phyloP scores from a whole-genome alignment of 2,329 filamentous ascomycete genomes.

The Paramyrothecium roridum region DNA sequence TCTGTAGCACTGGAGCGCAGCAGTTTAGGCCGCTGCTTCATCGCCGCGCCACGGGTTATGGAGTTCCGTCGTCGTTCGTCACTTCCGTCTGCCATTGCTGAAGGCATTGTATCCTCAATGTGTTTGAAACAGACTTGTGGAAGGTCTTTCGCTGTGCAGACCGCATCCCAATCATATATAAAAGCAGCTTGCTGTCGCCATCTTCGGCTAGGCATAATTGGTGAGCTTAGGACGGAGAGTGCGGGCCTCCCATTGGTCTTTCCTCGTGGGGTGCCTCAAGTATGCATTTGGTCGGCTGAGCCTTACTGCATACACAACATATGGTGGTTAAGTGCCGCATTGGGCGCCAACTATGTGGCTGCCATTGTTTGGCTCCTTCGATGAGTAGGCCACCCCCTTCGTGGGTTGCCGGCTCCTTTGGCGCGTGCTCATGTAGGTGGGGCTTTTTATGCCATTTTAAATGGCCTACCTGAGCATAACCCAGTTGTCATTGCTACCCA shows the following conservation, averaged over 20 bases:
- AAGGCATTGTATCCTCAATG: conserved; percentile 14
- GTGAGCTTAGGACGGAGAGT: too few species aligned
- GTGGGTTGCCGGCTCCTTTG: conserved; percentile 20
- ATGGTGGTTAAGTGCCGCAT: conserved; percentile 25
- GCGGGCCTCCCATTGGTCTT: too few species aligned
- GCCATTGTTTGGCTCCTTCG: conserved; percentile 17
- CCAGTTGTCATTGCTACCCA: not conserved
- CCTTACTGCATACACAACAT: conserved; percentile 14
- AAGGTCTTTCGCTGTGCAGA: not conserved
- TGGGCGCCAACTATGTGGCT: conserved; percentile 23
- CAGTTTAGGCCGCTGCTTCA: conserved; percentile 47
- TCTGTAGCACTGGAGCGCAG: conserved; percentile 54
- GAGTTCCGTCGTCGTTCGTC: conserved; percentile 17
- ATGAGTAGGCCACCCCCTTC: conserved; percentile 13
- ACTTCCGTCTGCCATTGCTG: not conserved
- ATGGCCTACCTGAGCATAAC: too few species aligned
- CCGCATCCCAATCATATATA: not conserved
- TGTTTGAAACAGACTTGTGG: conserved; percentile 4
- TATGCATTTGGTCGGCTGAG: not conserved
- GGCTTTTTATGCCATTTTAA: conserved; percentile 15
- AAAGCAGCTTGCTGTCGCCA: too few species aligned
- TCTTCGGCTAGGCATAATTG: too few species aligned
- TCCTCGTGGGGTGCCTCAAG: not conserved
- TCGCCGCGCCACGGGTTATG: conserved; percentile 14
- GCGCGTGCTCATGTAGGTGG: not conserved